A percentile compares a stretch with the other conserved stretches of the same genome.
phyloP scores from a whole-genome alignment of 73 alveolate species.

The Paramecium pentaurelia region DNA sequence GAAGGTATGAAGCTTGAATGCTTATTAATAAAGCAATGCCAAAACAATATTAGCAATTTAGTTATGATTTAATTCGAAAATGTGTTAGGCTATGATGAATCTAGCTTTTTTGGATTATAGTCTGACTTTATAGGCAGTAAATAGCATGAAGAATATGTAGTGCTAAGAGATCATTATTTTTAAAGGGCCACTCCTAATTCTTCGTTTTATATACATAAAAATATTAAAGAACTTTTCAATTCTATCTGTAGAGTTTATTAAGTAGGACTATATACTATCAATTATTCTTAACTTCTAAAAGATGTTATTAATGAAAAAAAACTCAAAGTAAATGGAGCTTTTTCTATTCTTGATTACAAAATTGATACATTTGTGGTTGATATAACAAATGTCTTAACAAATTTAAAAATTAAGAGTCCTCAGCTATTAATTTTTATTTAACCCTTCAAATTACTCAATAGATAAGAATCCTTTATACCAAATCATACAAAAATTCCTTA shows the following conservation, averaged over 20 bases:
- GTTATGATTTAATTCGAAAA: not conserved
- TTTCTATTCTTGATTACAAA: not conserved
- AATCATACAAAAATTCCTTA: not conserved
- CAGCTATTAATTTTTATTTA: not conserved
- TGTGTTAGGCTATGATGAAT: not conserved
- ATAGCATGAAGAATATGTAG: not conserved
- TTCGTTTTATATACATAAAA: not conserved
- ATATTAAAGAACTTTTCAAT: not conserved
- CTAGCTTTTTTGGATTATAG: not conserved
- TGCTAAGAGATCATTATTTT: constrained; percentile 9
- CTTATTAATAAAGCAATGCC: not conserved
- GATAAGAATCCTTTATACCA: not conserved
- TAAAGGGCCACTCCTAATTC: not conserved
- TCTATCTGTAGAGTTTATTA: not conserved
- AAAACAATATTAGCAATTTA: not conserved
- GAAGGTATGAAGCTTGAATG: not conserved
- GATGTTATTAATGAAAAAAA: not conserved
- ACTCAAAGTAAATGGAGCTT: not conserved
- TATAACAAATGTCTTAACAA: not conserved
- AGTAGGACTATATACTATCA: not conserved
- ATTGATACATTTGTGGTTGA: not conserved
- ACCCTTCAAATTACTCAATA: not conserved
- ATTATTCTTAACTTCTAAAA: not conserved
- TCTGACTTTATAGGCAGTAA: not conserved
- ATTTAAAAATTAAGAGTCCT: not conserved